Evolutionary conservation across 768 basidiomycete genomes (phyloP), one percentile per base, ranked within the genome.

Genomic region (Mycena olivaceomarginata): DNA sequence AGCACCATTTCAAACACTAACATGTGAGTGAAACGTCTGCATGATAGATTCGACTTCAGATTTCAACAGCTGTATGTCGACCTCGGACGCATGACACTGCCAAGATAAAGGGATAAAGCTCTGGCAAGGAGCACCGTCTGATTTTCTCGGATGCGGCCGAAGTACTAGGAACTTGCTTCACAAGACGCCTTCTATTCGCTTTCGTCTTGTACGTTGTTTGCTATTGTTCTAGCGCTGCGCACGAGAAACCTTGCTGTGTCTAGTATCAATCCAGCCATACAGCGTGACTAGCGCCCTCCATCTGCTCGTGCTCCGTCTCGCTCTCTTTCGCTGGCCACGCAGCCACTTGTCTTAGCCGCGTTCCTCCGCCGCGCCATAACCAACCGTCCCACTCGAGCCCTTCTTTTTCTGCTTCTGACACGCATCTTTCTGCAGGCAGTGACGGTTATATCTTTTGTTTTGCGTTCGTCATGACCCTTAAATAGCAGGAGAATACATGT

Each of bases 351-450:
- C 83, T 82, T 16, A 90, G 39, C 13, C 75, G 56, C 25, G 75
- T 64, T 22, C 75, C 82, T 11, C 87, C 87, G 12, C 84, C 85
- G 40, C 76, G 85, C 8, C 82, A 79, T 20, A 79, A 84, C 86
- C 86, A 88, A 9, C 90, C 89, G 82, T 90, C 83, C 89, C 90
- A 91, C 78, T 92, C 90, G 56, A 91, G 77, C n/a, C n/a, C 51
- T 53, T 53, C 18, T 53, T n/a, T n/a, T n/a, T 22, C 51, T 53
- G 51, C 51, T 53, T n/a, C 46, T 48, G 13, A 48, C n/a, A 31
- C 2, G 31, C 51, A 53, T 53, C 51, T 11, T 53, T 53, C 20
- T 45, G 31, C 31, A 31, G 31, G 31, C 31, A 31, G 31, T 31
- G 31, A 31, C 31, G 31, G 31, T 31, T 31, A 31, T 31, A 31